phyloP scores from a whole-genome alignment of 441 rosid genomes.

The Euphorbia celastroides region DNA sequence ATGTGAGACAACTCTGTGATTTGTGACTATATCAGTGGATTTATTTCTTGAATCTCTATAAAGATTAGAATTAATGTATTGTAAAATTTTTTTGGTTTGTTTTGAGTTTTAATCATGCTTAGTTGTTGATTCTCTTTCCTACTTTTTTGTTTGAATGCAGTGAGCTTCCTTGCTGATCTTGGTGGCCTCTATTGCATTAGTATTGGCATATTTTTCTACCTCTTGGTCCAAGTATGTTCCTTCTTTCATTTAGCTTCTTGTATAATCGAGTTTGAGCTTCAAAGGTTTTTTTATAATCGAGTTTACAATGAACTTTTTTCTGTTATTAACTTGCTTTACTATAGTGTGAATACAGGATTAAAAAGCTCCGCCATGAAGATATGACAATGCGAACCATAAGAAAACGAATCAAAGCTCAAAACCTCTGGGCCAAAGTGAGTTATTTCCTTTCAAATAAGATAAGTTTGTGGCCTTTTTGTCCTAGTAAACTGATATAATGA shows the following conservation, averaged over 20 bases:
- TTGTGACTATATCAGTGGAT: no score
- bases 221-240: constrained; percentile 89
- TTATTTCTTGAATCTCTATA: no score
- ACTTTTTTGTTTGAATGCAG: constrained; percentile 43
- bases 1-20: background rate
- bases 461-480: background rate
- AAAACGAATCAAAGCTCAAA: constrained; percentile 69
- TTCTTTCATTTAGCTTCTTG: no score
- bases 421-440: constrained; percentile 78
- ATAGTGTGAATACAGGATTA: constrained; percentile 83
- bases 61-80: no score
- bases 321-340: constrained; percentile 19
- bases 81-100: no score
- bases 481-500: constrained; percentile 9
- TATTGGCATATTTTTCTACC: constrained; percentile 81
- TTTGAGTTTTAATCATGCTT: background rate
- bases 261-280: no score
- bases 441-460: constrained; percentile 21
- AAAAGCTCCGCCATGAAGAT: constrained; percentile 84
- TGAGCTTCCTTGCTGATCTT: constrained; percentile 97
- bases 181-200: constrained; percentile 97
- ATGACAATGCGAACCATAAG: constrained; percentile 53
- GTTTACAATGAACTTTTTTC: background rate
- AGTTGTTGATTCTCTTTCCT: constrained; percentile 11
- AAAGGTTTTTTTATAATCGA: background rate